A percentile compares a stretch with the other conserved stretches of the same genome.
Conservation (phyloP, 345 rosid species). For the Balakata baccata region DNA sequence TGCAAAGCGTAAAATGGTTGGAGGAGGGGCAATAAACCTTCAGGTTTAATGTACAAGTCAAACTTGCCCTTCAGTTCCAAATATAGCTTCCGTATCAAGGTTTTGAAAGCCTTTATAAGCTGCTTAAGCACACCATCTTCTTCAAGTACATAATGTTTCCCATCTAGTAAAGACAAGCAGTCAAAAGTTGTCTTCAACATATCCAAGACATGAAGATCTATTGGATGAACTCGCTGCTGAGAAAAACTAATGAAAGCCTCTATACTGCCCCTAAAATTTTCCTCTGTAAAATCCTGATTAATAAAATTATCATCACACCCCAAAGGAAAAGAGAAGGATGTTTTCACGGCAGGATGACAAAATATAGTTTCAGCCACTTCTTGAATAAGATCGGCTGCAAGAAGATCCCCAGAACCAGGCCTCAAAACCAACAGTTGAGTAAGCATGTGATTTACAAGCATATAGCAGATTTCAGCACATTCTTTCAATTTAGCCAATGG, state of each 20-base stretch:
- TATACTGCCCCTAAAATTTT: slow-evolving; percentile 33
- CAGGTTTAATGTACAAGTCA: slow-evolving; percentile 46
- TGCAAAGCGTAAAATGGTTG: slow-evolving; percentile 54
- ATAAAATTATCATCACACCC: slow-evolving; percentile 35
- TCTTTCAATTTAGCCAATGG: slow-evolving; percentile 42
- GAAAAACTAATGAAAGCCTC: slow-evolving; percentile 40
- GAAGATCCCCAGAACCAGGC: slow-evolving; percentile 28
- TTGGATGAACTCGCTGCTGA: slow-evolving; percentile 41
- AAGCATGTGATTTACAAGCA: slow-evolving; percentile 55
- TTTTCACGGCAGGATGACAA: slow-evolving; percentile 56
- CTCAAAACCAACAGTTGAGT: slow-evolving; percentile 38
- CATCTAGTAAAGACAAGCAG: slow-evolving; percentile 39
- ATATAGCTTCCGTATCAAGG: slow-evolving; percentile 44
- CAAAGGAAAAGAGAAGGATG: slow-evolving; percentile 49
- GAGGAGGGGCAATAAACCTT: slow-evolving; percentile 42
- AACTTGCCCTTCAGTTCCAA: slow-evolving; percentile 41
- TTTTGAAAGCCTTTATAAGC: slow-evolving; percentile 42
- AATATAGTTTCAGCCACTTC: slow-evolving; percentile 58
- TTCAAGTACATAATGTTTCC: slow-evolving; percentile 21
- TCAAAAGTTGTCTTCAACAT: slow-evolving; percentile 53
- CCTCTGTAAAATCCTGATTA: slow-evolving; percentile 29
- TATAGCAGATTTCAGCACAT: slow-evolving; percentile 56
- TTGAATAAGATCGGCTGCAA: slow-evolving; percentile 31
- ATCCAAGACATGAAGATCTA: slow-evolving; percentile 56
- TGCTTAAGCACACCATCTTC: slow-evolving; percentile 33